Evolutionary conservation across 169 alveolate species (phyloP), one percentile per base, ranked within the genome.

Genomic region (Theileria parva): DNA sequence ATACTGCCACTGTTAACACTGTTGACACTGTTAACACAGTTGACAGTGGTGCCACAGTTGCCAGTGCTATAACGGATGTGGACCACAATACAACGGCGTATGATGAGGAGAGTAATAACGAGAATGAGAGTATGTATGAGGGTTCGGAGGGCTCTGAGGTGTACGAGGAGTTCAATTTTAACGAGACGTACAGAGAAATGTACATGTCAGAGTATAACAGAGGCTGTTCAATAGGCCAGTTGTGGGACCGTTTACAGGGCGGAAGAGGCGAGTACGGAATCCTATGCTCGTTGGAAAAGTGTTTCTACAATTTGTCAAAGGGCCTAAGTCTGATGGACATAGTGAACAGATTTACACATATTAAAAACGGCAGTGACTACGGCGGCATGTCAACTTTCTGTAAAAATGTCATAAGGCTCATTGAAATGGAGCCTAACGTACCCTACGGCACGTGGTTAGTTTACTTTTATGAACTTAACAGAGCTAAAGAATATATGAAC

Each of bases 371-470:
- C n/a, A 73, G 59, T 17, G 71, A 73, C 44, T 72, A 17, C 76
- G 74, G 83, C 32, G 44, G 63, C 21, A 59, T 39, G 79, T 68
- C 87, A 44, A 25, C 57, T 60, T 74, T 85, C 19, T 86, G 92
- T 66, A 73, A 44, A 63, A 78, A 72, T 13, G 51, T 81, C 44
- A 86, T 86, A 25, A 61, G 65, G 6, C 80, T 83, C 55, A 85
- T 88, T n/a, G 94, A 95, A 53, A 80, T 95, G 77, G 97, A 96
- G 37, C 94, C 97, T 21, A 86, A 91, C 30, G 93, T 94, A 15
- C 93, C 95, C 51, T 91, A 92, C 60, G 97, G 95, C 12, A 95
- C 97, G 9, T 95, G 97, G 97, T 85, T 95, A 51, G 95, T 95
- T 3, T 95, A 94, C 73, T 80, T 88, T 30, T 95, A 92, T 53